Evolutionary conservation across 2,329 filamentous ascomycete species (phyloP).

Genomic region (Apiospora hydei): DNA sequence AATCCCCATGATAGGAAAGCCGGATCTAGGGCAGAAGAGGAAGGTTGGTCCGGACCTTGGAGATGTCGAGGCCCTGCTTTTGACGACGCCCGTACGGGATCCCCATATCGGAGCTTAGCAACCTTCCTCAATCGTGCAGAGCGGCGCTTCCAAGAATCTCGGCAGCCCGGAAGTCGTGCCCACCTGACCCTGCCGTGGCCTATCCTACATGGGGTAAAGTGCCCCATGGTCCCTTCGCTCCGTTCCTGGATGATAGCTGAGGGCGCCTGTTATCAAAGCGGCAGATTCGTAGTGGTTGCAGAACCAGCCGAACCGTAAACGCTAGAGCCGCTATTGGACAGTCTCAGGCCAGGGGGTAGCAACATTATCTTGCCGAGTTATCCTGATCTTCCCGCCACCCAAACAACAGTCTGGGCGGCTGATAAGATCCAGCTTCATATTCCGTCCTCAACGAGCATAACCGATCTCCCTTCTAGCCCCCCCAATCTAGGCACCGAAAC

Average conservation of each 20-base stretch:
- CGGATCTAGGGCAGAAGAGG: neutral
- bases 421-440: neutral
- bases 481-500: neutral
- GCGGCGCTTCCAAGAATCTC: conserved; percentile 2
- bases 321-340: neutral
- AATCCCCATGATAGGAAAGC: neutral
- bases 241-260: conserved; percentile 8
- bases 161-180: neutral
- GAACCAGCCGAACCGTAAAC: neutral
- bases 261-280: neutral
- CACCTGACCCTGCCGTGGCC: neutral
- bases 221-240: neutral
- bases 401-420: neutral
- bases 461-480: neutral
- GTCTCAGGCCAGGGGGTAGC: neutral
- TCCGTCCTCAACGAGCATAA: neutral
- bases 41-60: neutral
- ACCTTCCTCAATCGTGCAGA: neutral
- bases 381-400: neutral
- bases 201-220: neutral
- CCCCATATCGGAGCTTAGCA: neutral
- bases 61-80: neutral
- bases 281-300: neutral
- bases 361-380: neutral
- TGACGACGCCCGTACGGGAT: neutral